Conservation (phyloP, 257 asterid genomes). For the Solanum virginianum region DNA sequence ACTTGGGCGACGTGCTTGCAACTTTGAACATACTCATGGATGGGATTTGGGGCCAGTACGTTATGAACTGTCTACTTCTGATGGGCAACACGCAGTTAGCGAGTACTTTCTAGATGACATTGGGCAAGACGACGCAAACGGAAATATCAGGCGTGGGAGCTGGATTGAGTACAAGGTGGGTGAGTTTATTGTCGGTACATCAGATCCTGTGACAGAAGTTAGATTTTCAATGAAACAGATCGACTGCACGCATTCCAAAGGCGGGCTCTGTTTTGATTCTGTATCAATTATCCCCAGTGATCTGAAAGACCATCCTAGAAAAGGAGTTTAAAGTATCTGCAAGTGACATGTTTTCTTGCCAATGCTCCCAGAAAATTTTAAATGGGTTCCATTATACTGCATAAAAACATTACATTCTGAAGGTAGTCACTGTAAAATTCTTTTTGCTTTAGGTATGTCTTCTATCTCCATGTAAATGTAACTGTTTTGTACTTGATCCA, state of each 20-base stretch:
- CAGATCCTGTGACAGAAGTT: constrained; percentile 57
- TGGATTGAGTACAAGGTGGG: constrained; percentile 96
- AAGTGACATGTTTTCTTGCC: constrained; percentile 1
- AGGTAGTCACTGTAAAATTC: constrained; percentile 14
- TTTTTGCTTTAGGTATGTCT: constrained; percentile 21
- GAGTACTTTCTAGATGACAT: constrained; percentile 68
- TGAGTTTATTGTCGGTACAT: constrained; percentile 52
- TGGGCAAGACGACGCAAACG: constrained; percentile 38
- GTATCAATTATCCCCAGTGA: constrained; percentile 62
- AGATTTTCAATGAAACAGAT: constrained; percentile 90
- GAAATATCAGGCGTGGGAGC: constrained; percentile 61
- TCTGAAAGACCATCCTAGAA: constrained; percentile 38
- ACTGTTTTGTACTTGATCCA: constrained; percentile 25
- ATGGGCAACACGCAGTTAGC: constrained; percentile 70
- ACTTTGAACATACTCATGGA: constrained; percentile 85
- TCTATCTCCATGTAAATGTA: constrained; percentile 23
- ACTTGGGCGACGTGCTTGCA: constrained; percentile 76
- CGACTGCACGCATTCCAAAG: constrained; percentile 96
- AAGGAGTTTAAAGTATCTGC: constrained; percentile 19
- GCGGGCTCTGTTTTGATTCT: constrained; percentile 91
- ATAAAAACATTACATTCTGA: constrained; percentile 10
- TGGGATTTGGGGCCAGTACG: constrained; percentile 83
- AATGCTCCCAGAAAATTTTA: not conserved
- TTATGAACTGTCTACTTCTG: constrained; percentile 73
- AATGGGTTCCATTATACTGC: constrained; percentile 12